Conservation (phyloP, 345 rosid species). For the Dovyalis caffra region DNA sequence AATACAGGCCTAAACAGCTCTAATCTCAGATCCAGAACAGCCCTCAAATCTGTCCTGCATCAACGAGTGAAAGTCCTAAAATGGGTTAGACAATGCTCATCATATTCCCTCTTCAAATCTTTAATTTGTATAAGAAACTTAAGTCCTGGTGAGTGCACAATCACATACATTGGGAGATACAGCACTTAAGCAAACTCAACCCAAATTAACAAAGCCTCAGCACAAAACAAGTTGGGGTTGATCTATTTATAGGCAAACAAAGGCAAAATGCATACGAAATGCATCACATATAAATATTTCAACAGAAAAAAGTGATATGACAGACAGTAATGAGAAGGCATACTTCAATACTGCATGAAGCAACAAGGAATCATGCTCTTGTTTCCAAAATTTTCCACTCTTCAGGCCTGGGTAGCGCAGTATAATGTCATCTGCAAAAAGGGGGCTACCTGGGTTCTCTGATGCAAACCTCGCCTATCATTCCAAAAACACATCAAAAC, state of each 20-base stretch:
- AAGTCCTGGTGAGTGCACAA: neutral
- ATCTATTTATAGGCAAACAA: neutral
- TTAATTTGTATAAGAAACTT: neutral
- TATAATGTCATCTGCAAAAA: constrained; percentile 61
- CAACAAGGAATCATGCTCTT: constrained; percentile 76
- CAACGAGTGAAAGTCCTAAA: neutral
- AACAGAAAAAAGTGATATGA: neutral
- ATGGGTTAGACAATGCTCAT: neutral
- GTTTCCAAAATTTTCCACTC: constrained; percentile 90
- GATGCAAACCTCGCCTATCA: constrained; percentile 55
- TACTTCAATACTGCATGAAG: constrained; percentile 86
- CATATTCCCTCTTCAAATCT: neutral
- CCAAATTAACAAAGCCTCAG: neutral
- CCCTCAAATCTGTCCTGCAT: too few relatives aligned
- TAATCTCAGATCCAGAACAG: too few relatives aligned
- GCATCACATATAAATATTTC: neutral
- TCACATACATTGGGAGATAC: neutral
- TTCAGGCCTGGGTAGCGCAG: constrained; percentile 72
- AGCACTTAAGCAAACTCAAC: neutral
- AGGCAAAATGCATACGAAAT: neutral
- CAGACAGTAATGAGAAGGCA: constrained; percentile 19
- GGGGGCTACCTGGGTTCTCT: constrained; percentile 54
- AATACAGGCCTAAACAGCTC: too few relatives aligned
- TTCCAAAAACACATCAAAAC: constrained; percentile 2
- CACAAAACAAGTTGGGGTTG: neutral